A percentile compares a stretch with the other conserved stretches of the same genome.
These are phyloP conservation scores for Fusarium humuli DNA, from an alignment of 2,329 filamentous ascomycete species.

Conservation along the genomic window DNA sequence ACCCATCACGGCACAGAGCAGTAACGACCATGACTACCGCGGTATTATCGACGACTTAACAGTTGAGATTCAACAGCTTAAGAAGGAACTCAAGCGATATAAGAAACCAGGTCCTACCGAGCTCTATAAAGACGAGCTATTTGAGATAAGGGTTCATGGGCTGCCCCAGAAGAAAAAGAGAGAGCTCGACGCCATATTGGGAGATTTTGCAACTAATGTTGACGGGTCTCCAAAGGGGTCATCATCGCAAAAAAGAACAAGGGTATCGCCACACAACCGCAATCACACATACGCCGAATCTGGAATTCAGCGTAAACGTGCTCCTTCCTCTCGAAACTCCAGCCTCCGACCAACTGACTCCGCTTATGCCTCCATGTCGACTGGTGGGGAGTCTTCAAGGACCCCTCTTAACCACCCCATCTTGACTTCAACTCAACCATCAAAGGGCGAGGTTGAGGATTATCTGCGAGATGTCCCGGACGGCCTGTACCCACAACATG, in stretches of 20 bases:
- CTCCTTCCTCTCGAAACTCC: no score
- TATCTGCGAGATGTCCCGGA: no score
- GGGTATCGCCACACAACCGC: conserved; percentile 53
- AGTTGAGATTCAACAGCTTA: conserved; percentile 82
- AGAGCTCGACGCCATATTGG: conserved; percentile 78
- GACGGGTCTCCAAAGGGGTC: conserved; percentile 60
- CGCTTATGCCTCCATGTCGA: no score
- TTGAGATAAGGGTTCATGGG: conserved; percentile 84
- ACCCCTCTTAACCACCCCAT: no score
- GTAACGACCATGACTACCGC: conserved; percentile 78
- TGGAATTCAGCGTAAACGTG: conserved; percentile 58
- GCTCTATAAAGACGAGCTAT: conserved; percentile 79
- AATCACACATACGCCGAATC: conserved; percentile 55
- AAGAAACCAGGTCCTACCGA: conserved; percentile 75
- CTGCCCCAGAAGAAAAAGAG: conserved; percentile 78
- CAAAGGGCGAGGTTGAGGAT: no score
- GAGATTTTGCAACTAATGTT: conserved; percentile 75
- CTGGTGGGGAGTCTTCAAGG: no score
- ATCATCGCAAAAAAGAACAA: conserved; percentile 56
- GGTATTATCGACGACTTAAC: conserved; percentile 89
- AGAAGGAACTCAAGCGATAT: conserved; percentile 77
- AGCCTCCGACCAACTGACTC: no score
- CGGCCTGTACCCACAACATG: no score
- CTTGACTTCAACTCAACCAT: no score
- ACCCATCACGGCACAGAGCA: conserved; percentile 59